Evolutionary conservation across 805 yeast species (phyloP), one percentile per base, ranked within the genome.

Genomic region (Grigorovia jiainica): DNA sequence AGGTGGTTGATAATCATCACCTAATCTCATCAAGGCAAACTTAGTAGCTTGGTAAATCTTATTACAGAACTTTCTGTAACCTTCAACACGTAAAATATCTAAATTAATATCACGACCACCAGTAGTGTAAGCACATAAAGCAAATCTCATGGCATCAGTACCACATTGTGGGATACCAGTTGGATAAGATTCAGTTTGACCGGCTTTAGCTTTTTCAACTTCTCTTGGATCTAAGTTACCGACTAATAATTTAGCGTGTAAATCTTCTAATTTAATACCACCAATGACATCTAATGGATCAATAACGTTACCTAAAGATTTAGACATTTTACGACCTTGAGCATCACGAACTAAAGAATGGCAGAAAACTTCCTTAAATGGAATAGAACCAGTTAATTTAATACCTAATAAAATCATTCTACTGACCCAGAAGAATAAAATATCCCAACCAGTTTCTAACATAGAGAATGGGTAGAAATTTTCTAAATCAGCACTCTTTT

Each of bases 391-490:
- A 20, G 95, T 86, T 64, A 90, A 72, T 67, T 90, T 89, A 55
- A 87, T 64, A 48, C 95, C 92, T 59, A 92, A 70, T 69, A 90
- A 74, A 50, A 90, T 82, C 98, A 92, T 92, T 69, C 98, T 79
- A 23, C 92, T 75, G 41, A 92, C 97, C 98, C 98, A 92, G 82
- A 92, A 92, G 78, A 92, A 92, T 60, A 92, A 72, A 61, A 90
- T 90, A 71, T 90, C 98, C 98, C 98, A 92, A 55, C 98, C 98
- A 40, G 98, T 92, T 68, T 92, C 98, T 58, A 92, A 71, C 83
- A 92, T 71, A 21, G 94, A 80, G 80, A 87, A 82, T 52, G 98
- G 97, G 59, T 78, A 82, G 68, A 86, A 92, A 40, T 67, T 66
- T 54, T 76, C 72, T 74, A 87, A 65, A 61, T 92, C 98, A 40